Evolutionary conservation across 305 asterid genomes (phyloP), one percentile per base, ranked within the genome.

Genomic region (Solanum chacoense): DNA sequence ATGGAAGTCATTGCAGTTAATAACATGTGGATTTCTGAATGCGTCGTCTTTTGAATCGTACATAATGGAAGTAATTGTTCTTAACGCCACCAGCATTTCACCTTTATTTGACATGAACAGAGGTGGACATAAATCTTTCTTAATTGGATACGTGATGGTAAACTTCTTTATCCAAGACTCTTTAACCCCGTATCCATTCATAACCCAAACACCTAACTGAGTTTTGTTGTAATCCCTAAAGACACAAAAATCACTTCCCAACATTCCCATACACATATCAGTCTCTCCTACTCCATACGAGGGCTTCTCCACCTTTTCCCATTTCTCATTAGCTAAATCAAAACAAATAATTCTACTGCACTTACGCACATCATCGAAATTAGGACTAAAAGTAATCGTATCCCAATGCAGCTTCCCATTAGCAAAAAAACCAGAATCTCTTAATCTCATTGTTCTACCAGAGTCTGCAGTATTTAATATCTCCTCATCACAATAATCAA

Each of bases 141-240:
- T 29, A 22, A 89, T 6, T 90, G 90, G 84, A 79, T 89, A 14
- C 50, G 11, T 7, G 37, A 4, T 83, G 16, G 93, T 90, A 28
- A 73, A 88, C 77, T 92, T n/a, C 76, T 91, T 93, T 73, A 85
- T 87, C 97, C 97, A 95, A 3, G 65, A 79, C 50, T 38, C 35
- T 14, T 38, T 78, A 37, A 78, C 35, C 63, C 63, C 63, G 6
- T 78, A 95, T 69, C 91, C 93, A 87, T 92, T 93, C 93, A 95
- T 38, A 80, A 92, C 92, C 98, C 98, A 95, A 78, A 91, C 18
- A 86, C 92, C 93, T 0, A 87, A 24, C 5, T 37, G 32, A 37
- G 85, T 12, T 13, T 8, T 10, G 22, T 11, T 40, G 42, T 78
- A 77, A 84, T 89, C 69, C 84, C 90, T 88, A 40, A 93, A 88